These are phyloP conservation scores for Hanseniaspora lindneri DNA, from an alignment of 805 yeast genomes.

Conservation along the genomic window DNA sequence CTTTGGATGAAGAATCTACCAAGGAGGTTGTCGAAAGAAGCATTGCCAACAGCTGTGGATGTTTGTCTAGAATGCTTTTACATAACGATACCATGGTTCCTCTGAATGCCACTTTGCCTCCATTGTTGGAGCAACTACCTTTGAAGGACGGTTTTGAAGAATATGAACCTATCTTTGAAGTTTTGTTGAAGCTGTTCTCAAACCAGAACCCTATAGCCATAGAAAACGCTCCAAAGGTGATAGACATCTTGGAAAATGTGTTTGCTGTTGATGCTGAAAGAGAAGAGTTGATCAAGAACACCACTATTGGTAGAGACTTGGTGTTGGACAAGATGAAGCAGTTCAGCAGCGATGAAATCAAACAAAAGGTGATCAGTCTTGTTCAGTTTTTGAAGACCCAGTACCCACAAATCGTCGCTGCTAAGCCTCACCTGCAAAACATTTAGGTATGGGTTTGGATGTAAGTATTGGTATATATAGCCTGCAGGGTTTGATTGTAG, in stretches of 20 bases:
- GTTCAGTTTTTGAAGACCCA: slow-evolving; percentile 60
- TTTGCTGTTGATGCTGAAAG: slow-evolving; percentile 67
- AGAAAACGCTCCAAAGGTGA: slow-evolving; percentile 45
- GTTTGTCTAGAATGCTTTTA: slow-evolving; percentile 84
- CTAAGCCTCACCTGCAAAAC: slow-evolving; percentile 5
- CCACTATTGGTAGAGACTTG: slow-evolving; percentile 79
- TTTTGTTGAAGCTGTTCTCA: slow-evolving; percentile 62
- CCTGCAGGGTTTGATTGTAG: too few species aligned
- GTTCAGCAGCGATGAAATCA: slow-evolving; percentile 59
- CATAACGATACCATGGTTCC: slow-evolving; percentile 66
- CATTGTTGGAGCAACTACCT: slow-evolving; percentile 67
- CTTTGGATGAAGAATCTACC: slow-evolving; percentile 52
- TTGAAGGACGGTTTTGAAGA: slow-evolving; percentile 83
- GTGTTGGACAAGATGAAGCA: slow-evolving; percentile 66
- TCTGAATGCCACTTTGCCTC: slow-evolving; percentile 61
- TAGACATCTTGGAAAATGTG: slow-evolving; percentile 56
- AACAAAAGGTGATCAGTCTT: slow-evolving; percentile 52
- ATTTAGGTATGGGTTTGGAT: slow-evolving; percentile 5
- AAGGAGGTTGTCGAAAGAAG: slow-evolving; percentile 71
- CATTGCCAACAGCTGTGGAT: slow-evolving; percentile 90
- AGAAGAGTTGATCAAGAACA: slow-evolving; percentile 53
- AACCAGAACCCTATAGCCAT: slow-evolving; percentile 45
- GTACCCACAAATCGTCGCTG: slow-evolving; percentile 33
- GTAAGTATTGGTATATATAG: neutral
- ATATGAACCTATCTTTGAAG: slow-evolving; percentile 76